Percentiles rank a stretch among this genome's conserved stretches.
Evolutionary conservation across 164 flowering plant species (phyloP).

Genomic region (Paratinospora sagittata): DNA sequence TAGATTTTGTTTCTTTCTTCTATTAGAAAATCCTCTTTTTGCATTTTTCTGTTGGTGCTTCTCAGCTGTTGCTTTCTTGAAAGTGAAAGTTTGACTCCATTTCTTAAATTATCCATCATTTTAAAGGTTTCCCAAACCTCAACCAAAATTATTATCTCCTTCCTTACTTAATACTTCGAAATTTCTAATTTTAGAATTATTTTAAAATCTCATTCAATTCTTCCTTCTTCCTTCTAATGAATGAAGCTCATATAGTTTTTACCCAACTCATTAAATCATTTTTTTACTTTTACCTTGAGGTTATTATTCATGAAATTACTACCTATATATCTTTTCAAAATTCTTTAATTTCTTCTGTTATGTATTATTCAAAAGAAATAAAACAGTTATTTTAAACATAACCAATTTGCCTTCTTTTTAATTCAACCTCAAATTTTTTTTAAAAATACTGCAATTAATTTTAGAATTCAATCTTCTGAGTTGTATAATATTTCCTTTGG

Average conservation of each 20-base stretch:
- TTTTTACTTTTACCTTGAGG: neutral
- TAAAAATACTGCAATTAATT: too few species aligned
- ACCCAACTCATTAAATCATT: neutral
- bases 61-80: conserved; percentile 52
- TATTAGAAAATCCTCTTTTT: conserved; percentile 32
- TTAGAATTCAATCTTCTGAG: too few species aligned
- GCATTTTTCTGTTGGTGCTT: conserved; percentile 28
- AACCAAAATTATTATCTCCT: neutral
- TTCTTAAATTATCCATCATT: conserved; percentile 1
- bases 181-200: neutral
- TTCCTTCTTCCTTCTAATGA: too few species aligned
- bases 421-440: too few species aligned
- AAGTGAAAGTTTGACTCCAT: conserved; percentile 50
- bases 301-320: neutral
- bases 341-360: neutral
- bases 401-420: too few species aligned
- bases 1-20: conserved; percentile 42
- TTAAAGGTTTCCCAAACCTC: neutral
- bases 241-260: neutral
- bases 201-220: conserved; percentile 1
- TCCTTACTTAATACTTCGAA: neutral
- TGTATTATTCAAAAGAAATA: too few species aligned
- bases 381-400: too few species aligned
- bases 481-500: too few species aligned
- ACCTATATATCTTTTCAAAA: neutral